These are phyloP conservation scores for Pseudovirgaria hyperparasitica DNA, from an alignment of 2,329 filamentous ascomycete genomes.

Conservation along the genomic window DNA sequence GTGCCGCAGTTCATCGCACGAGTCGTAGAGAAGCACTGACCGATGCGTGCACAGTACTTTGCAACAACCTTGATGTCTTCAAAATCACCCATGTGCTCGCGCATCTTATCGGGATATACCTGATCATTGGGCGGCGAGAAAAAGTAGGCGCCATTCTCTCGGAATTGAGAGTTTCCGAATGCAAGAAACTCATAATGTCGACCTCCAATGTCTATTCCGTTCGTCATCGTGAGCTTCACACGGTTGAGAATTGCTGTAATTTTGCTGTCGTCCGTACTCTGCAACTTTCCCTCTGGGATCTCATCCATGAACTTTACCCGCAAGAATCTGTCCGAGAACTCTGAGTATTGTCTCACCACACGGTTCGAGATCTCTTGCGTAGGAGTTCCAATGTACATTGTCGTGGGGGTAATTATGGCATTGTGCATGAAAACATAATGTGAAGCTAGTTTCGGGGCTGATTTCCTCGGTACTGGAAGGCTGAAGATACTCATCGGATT, in stretches of 20 bases:
- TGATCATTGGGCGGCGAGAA: conserved; percentile 62
- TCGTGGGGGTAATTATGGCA: conserved; percentile 71
- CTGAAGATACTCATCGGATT: conserved; percentile 64
- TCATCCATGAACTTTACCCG: conserved; percentile 87
- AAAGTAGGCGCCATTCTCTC: conserved; percentile 86
- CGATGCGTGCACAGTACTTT: conserved; percentile 77
- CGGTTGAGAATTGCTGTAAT: conserved; percentile 55
- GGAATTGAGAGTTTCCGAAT: conserved; percentile 89
- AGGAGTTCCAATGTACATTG: conserved; percentile 65
- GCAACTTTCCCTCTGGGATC: conserved; percentile 34
- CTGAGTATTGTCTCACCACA: conserved; percentile 59
- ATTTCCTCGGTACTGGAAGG: conserved; percentile 17
- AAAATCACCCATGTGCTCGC: conserved; percentile 78
- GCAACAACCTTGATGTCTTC: conserved; percentile 70
- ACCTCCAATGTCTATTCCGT: conserved; percentile 74
- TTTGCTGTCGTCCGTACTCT: conserved; percentile 16
- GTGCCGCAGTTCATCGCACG: conserved; percentile 52
- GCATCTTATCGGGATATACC: conserved; percentile 62
- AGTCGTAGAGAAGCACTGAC: conserved; percentile 94
- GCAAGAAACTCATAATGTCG: conserved; percentile 81
- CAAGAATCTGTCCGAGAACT: conserved; percentile 66
- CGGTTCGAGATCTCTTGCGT: conserved; percentile 79
- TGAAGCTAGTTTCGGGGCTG: conserved; percentile 41
- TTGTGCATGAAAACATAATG: conserved; percentile 69
- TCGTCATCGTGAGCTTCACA: conserved; percentile 55